Evolutionary conservation across 2,329 filamentous ascomycete genomes (phyloP).

Genomic region (Pestalotiopsis sp.): DNA sequence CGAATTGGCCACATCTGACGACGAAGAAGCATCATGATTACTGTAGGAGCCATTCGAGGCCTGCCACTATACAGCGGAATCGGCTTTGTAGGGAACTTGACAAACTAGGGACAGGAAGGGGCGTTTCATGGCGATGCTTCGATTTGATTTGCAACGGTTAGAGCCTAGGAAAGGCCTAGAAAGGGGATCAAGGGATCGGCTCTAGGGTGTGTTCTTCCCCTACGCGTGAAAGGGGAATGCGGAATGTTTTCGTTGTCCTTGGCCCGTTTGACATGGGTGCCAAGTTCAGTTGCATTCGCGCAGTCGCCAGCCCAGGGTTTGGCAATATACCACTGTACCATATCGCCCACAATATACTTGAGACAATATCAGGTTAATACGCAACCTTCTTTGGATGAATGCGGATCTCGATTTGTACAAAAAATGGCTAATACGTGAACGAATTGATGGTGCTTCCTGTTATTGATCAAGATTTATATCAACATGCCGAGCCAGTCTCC

Average conservation of each 20-base stretch:
- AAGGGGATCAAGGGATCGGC: background rate
- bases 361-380: background rate
- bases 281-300: background rate
- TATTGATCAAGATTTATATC: background rate
- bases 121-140: slow-evolving; percentile 29
- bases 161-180: slow-evolving; percentile 20
- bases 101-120: slow-evolving; percentile 27
- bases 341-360: background rate
- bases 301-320: background rate
- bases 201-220: background rate
- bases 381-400: background rate
- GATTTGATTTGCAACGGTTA: slow-evolving; percentile 24
- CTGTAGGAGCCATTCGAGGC: background rate
- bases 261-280: background rate
- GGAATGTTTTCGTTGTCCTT: background rate
- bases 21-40: slow-evolving; percentile 20
- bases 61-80: slow-evolving; percentile 7
- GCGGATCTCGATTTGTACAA: background rate
- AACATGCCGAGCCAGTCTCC: background rate
- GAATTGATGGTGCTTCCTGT: background rate
- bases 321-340: slow-evolving; percentile 6
- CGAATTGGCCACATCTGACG: slow-evolving; percentile 17
- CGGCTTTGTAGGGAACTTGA: slow-evolving; percentile 21
- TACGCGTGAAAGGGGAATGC: background rate
- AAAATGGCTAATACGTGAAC: background rate